Evolutionary conservation across 306 rosid species (phyloP), one percentile per base, ranked within the genome.

Genomic region (Lupinus albus): DNA sequence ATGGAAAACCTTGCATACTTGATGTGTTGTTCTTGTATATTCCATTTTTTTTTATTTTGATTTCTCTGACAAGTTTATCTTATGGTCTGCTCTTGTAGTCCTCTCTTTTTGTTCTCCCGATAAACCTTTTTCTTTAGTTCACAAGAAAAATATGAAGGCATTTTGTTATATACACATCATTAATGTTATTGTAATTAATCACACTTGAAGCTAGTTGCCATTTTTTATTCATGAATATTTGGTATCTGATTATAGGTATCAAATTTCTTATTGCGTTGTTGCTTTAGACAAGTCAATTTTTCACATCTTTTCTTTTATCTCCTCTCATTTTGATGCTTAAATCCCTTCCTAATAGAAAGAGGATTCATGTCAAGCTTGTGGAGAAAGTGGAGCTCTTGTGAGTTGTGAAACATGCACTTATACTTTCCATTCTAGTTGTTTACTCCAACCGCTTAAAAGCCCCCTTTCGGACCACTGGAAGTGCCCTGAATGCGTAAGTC

Each of bases 401-500:
- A 72, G 80, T 44, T 94, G 99, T 77, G 88, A 80, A 80, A 88
- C 97, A 35, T 94, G 99, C 79, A 88, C 86, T 14, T 94, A 94
- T 76, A 79, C 84, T 56, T 94, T 86, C 67, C 99, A 94, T 85
- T 69, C 95, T 28, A 86, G 82, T 73, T 94, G 99, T 70, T 81
- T 94, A 64, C 84, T 94, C 74, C 97, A 89, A 39, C 92, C 96
- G 0, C 78, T 82, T 60, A 90, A 76, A 84, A 77, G 85, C 54
- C 86, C 90, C 25, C 73, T 71, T 70, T 87, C 86, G 7, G 81
- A 67, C 58, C 85, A 50, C 70, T 94, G 99, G 99, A 87, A 90
- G 47, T 94, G 99, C 82, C 99, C 99, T 20, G 99, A 90, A 86
- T 94, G 99, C 75, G 99, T 90, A 88, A 65, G 97, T 50, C 46